phyloP scores from a whole-genome alignment of 2,329 filamentous ascomycete species.

The Penicillium sp. region DNA sequence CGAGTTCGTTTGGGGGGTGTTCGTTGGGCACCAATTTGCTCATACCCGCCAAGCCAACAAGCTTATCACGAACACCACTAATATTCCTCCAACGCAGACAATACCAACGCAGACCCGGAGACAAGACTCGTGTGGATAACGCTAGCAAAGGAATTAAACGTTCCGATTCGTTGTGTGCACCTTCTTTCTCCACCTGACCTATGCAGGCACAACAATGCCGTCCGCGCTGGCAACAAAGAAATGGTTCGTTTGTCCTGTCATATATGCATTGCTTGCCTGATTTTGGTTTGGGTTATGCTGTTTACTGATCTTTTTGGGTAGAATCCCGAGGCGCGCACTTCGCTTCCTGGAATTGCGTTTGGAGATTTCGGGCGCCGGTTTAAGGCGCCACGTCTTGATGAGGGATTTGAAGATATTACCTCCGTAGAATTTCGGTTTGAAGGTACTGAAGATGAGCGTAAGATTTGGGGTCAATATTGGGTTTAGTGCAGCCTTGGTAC shows the following conservation, averaged over 20 bases:
- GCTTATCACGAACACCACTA: not conserved
- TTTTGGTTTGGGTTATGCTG: not conserved
- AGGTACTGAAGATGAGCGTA: slow-evolving; percentile 67
- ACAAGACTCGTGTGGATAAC: slow-evolving; percentile 76
- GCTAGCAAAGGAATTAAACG: slow-evolving; percentile 66
- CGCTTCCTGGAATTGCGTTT: slow-evolving; percentile 79
- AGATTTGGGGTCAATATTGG: slow-evolving; percentile 78
- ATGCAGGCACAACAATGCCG: slow-evolving; percentile 82
- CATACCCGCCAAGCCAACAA: not conserved
- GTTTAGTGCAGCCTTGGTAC: slow-evolving; percentile 27
- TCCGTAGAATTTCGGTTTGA: slow-evolving; percentile 74
- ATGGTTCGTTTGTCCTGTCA: slow-evolving; percentile 30
- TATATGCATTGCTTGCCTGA: not conserved
- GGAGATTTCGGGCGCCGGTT: slow-evolving; percentile 71
- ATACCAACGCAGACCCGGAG: slow-evolving; percentile 85
- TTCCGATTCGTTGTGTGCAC: slow-evolving; percentile 81
- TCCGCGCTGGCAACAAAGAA: slow-evolving; percentile 64
- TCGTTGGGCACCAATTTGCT: slow-evolving; percentile 11
- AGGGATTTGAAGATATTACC: slow-evolving; percentile 82
- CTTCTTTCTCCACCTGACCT: slow-evolving; percentile 72
- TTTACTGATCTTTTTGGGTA: slow-evolving; percentile 1
- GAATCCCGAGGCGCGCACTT: slow-evolving; percentile 77
- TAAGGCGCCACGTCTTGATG: slow-evolving; percentile 66
- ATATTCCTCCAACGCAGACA: slow-evolving; percentile 61
- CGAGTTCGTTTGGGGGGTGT: not conserved